These are phyloP conservation scores for Amaranthus hypochondriacus DNA, from an alignment of 148 eudicot species.

Conservation along the genomic window DNA sequence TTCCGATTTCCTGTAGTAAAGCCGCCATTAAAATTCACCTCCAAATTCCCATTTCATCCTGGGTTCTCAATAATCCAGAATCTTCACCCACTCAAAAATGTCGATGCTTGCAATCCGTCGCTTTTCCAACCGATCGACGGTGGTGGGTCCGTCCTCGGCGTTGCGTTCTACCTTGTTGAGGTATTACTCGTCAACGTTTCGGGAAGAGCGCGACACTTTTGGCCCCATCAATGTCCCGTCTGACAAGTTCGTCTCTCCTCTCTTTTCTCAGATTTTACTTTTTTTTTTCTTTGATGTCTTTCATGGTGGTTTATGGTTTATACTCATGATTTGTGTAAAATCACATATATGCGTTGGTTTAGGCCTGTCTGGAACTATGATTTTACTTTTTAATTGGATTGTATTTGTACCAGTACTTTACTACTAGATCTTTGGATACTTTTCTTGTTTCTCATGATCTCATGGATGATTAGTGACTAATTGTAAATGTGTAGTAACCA, in stretches of 20 bases:
- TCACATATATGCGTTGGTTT: not conserved
- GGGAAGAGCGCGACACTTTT: conserved; percentile 82
- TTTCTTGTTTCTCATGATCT: not conserved
- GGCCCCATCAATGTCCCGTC: conserved; percentile 81
- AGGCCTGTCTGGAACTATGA: not conserved
- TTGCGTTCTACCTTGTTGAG: conserved; percentile 37
- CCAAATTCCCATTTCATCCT: not conserved
- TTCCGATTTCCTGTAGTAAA: no score
- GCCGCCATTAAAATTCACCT: not conserved
- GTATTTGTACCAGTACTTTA: not conserved
- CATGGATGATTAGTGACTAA: no score
- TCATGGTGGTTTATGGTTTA: not conserved
- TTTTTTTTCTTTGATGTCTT: not conserved
- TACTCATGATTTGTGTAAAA: not conserved
- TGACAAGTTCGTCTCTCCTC: conserved; percentile 52
- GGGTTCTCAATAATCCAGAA: no score
- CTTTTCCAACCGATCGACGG: conserved; percentile 27
- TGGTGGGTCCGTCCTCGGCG: conserved; percentile 19
- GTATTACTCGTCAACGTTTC: conserved; percentile 49
- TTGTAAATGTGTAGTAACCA: no score
- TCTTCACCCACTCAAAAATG: not conserved
- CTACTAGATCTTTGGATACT: not conserved
- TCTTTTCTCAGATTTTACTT: not conserved
- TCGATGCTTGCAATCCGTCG: conserved; percentile 2
- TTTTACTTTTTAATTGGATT: not conserved